phyloP scores from a whole-genome alignment of 1,284 basidiomycete genomes.

The Melampsora americana region DNA sequence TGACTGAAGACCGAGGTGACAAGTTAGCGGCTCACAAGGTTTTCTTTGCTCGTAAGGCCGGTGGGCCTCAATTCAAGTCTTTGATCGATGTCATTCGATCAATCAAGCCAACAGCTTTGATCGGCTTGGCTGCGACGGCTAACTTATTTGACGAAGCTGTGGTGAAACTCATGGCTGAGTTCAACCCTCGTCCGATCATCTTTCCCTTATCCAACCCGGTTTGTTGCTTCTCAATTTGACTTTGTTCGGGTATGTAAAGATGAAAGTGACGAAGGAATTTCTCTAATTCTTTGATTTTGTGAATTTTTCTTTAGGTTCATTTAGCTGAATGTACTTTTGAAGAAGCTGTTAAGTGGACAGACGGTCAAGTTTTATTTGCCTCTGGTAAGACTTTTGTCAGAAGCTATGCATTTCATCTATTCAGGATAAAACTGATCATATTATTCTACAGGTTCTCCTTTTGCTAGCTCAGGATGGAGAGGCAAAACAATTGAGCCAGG shows the following conservation, averaged over 20 bases:
- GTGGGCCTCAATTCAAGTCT: slow-evolving; percentile 69
- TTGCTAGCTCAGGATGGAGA: slow-evolving; percentile 63
- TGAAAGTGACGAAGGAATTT: background rate
- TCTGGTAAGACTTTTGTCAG: slow-evolving; percentile 57
- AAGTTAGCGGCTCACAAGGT: slow-evolving; percentile 78
- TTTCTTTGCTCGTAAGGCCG: slow-evolving; percentile 77
- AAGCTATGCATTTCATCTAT: background rate
- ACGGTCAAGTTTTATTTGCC: slow-evolving; percentile 66
- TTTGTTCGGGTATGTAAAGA: background rate
- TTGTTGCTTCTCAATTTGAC: slow-evolving; percentile 56
- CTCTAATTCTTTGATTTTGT: background rate
- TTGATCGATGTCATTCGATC: slow-evolving; percentile 72
- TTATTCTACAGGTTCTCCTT: slow-evolving; percentile 66
- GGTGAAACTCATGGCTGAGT: slow-evolving; percentile 74
- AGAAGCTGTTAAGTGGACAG: slow-evolving; percentile 73
- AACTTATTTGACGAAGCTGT: slow-evolving; percentile 75
- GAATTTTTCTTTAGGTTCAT: slow-evolving; percentile 28
- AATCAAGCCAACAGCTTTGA: slow-evolving; percentile 85
- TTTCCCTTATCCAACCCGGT: slow-evolving; percentile 96
- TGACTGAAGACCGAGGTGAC: slow-evolving; percentile 63
- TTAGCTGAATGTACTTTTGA: slow-evolving; percentile 67
- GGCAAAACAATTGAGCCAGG: slow-evolving; percentile 70
- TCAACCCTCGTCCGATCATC: slow-evolving; percentile 83
- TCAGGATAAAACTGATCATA: background rate
- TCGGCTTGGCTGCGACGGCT: slow-evolving; percentile 83